Conservation (phyloP, 768 basidiomycete species). For the Podaxis sp. region DNA sequence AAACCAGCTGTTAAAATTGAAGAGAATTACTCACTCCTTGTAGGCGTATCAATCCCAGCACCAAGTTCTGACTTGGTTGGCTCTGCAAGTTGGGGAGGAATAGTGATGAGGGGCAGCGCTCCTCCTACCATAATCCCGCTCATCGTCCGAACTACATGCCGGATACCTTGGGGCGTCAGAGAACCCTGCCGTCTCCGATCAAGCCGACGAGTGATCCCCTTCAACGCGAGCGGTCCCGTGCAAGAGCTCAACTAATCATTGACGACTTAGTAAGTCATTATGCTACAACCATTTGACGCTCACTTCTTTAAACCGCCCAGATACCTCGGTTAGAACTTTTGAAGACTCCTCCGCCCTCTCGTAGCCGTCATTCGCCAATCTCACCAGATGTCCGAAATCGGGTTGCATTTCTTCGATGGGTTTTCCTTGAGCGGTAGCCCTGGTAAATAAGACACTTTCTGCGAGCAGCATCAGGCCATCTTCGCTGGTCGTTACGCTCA, state of each 20-base stretch:
- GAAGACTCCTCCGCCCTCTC: background rate
- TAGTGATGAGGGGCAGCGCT: background rate
- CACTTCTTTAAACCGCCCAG: background rate
- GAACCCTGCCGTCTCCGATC: background rate
- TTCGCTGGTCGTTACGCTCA: background rate
- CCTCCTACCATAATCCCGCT: background rate
- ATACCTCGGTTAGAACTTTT: background rate
- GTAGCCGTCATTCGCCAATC: background rate
- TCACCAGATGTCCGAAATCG: background rate
- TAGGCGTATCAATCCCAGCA: background rate
- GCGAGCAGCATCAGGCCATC: background rate
- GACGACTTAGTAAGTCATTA: background rate
- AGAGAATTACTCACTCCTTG: background rate
- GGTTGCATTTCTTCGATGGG: background rate
- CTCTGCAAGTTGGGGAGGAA: background rate
- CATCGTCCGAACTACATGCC: background rate
- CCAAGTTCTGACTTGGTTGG: background rate
- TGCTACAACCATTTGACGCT: background rate
- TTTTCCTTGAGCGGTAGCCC: background rate
- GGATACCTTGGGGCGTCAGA: background rate
- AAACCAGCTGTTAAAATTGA: background rate
- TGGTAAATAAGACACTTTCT: background rate
- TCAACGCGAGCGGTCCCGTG: background rate
- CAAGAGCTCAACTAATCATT: background rate
- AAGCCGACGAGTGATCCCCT: background rate